Evolutionary conservation across 768 basidiomycete species (phyloP).

Genomic region (Auricularia sp.): DNA sequence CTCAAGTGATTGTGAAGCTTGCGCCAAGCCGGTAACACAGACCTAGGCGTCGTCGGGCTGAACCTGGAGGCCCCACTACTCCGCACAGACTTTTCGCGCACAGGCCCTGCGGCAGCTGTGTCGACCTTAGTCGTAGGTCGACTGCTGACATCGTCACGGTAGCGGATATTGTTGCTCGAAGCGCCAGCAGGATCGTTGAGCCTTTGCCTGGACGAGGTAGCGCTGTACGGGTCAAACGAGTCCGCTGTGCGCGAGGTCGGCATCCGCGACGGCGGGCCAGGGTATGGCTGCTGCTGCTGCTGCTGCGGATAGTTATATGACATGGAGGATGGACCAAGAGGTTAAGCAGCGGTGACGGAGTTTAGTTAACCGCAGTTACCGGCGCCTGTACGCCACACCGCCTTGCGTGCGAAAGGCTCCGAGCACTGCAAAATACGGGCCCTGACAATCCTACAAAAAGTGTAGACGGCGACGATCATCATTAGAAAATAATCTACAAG

Average conservation of each 20-base stretch:
- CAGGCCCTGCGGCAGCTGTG: neutral
- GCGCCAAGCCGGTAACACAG: neutral
- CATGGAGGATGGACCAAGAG: neutral
- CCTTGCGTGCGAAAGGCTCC: too few species aligned
- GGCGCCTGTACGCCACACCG: too few species aligned
- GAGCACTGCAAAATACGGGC: too few species aligned
- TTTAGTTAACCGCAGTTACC: too few species aligned
- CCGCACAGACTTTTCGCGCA: neutral
- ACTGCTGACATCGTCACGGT: neutral
- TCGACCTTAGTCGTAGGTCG: neutral
- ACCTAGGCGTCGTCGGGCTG: neutral
- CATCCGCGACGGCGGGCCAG: neutral
- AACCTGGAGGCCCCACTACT: neutral
- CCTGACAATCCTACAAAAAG: too few species aligned
- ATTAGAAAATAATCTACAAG: neutral
- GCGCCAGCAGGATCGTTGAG: neutral
- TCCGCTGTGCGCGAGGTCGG: neutral
- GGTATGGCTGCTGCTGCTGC: neutral
- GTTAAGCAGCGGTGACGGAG: neutral
- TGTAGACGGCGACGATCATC: too few species aligned
- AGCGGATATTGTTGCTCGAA: neutral
- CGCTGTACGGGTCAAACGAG: conserved; percentile 1
- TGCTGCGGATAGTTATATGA: neutral
- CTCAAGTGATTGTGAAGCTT: neutral
- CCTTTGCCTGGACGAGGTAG: neutral